A percentile compares a stretch with the other conserved stretches of the same genome.
These are phyloP conservation scores for Dioscorea dumetorum DNA, from an alignment of 106 monocot species.

Conservation along the genomic window DNA sequence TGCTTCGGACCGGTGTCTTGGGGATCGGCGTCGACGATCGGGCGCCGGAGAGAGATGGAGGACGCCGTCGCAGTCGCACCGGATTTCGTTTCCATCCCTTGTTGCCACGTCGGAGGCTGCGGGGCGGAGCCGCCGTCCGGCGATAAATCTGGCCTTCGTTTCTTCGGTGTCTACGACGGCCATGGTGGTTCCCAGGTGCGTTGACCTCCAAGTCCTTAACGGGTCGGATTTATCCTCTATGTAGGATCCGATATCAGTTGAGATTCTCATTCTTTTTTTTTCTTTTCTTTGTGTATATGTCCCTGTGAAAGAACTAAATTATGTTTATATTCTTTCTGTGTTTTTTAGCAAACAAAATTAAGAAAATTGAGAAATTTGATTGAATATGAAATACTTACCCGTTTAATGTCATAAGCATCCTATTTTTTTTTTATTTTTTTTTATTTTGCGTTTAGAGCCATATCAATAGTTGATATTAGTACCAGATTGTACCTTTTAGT, in stretches of 20 bases:
- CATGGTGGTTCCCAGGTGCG: slow-evolving; percentile 24
- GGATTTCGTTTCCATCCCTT: slow-evolving; percentile 22
- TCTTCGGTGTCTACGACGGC: slow-evolving; percentile 28
- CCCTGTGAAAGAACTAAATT: too few relatives aligned
- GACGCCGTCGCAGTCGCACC: slow-evolving; percentile 21
- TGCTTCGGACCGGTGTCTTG: slow-evolving; percentile 15
- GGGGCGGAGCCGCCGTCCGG: not conserved
- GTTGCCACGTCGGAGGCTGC: slow-evolving; percentile 30
- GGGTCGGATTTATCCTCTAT: not conserved
- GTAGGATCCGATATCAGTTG: not conserved
- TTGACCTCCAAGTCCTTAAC: not conserved
- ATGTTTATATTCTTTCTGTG: not conserved
- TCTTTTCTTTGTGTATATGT: not conserved
- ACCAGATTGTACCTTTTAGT: too few relatives aligned
- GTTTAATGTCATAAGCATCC: too few relatives aligned
- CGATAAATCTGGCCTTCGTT: slow-evolving; percentile 2
- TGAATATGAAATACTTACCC: not conserved
- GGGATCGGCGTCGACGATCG: slow-evolving; percentile 21
- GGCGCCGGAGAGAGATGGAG: slow-evolving; percentile 18
- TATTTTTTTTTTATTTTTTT: not conserved
- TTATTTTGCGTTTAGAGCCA: too few relatives aligned
- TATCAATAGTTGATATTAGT: too few relatives aligned
- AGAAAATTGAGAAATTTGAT: not conserved
- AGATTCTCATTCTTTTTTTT: not conserved
- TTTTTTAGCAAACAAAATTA: not conserved